Conservation (phyloP, 2,329 filamentous ascomycete genomes). For the Ophiocordyceps camponoti-rufipedis region DNA sequence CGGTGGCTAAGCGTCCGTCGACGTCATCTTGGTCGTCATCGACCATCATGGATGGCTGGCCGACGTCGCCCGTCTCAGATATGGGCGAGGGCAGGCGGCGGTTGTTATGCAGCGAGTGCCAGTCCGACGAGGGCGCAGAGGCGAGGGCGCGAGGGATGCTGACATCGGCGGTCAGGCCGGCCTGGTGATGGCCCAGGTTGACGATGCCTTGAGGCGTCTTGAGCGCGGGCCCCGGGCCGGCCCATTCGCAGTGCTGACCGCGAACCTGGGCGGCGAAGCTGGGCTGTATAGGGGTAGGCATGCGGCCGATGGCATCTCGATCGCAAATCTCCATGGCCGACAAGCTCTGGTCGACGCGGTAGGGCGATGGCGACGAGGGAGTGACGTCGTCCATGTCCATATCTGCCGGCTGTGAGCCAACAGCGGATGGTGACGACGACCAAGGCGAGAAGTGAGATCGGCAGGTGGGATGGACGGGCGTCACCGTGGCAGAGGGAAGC, state of each 20-base stretch:
- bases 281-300: slow-evolving; percentile 42
- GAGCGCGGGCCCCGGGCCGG: slow-evolving; percentile 14
- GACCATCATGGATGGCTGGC: slow-evolving; percentile 19
- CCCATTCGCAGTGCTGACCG: slow-evolving; percentile 28
- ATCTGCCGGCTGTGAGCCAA: slow-evolving; percentile 13
- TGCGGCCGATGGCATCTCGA: slow-evolving; percentile 20
- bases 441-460: slow-evolving; percentile 16
- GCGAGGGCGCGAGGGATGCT: slow-evolving; percentile 30
- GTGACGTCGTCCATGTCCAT: slow-evolving; percentile 27
- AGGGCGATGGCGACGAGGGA: slow-evolving; percentile 3
- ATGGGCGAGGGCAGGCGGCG: slow-evolving; percentile 41
- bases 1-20: slow-evolving; percentile 8
- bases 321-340: neutral
- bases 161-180: slow-evolving; percentile 20
- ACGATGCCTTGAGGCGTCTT: slow-evolving; percentile 16
- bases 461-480: slow-evolving; percentile 20
- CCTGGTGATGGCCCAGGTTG: slow-evolving; percentile 21
- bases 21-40: slow-evolving; percentile 14
- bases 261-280: slow-evolving; percentile 36
- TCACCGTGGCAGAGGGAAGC: slow-evolving; percentile 15
- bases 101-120: slow-evolving; percentile 33
- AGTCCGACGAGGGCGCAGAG: slow-evolving; percentile 19
- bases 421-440: slow-evolving; percentile 9
- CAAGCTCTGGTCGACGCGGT: slow-evolving; percentile 5
- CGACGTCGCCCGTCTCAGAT: slow-evolving; percentile 33